Evolutionary conservation across 768 basidiomycete species (phyloP), one percentile per base, ranked within the genome.

Genomic region (Brasilioporus rufonigricans): DNA sequence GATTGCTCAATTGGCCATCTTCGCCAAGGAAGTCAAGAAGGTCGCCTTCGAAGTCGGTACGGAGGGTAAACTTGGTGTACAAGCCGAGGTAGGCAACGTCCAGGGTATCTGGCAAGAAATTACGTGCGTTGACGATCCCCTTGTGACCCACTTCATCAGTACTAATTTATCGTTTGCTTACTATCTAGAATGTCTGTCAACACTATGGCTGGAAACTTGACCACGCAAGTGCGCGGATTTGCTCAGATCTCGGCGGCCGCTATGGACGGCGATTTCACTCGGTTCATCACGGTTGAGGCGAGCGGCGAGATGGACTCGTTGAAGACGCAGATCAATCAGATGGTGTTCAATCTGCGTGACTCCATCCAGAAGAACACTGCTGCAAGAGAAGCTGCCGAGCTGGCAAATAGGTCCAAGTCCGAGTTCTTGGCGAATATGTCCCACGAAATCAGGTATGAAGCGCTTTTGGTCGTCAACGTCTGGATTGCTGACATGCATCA

Each of bases 401-500:
- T 96, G 66, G 97, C 97, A n/a, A 98, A 99, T 71, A 83, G 92
- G 73, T 87, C 83, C 71, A 98, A 99, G 80, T 91, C 88, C 40
- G 97, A 99, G 75, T 98, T 98, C 77, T 81, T 98, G 77, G 97
- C 97, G 3, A 98, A 98, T 64, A 99, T 98, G 96, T 90, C 86
- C 8, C 95, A 97, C 69, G 93, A 95, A 75, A 96, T 95, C 67
- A 77, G 94, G 93, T 91, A 55, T 13, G 85, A 78, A n/a, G n/a
- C 14, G 13, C 27, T 44, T 13, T 2, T 44, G 16, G 29, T 40
- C 39, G 26, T 51, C 43, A 33, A 6, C 56, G 53, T 45, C 53
- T 8, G n/a, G 27, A 26, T 49, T 39, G 45, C 41, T 58, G 56
- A 67, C 46, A 29, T 47, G 47, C 16, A 43, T 27, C n/a, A 66